phyloP scores from a whole-genome alignment of 768 basidiomycete species.

The Suillus subaureus region DNA sequence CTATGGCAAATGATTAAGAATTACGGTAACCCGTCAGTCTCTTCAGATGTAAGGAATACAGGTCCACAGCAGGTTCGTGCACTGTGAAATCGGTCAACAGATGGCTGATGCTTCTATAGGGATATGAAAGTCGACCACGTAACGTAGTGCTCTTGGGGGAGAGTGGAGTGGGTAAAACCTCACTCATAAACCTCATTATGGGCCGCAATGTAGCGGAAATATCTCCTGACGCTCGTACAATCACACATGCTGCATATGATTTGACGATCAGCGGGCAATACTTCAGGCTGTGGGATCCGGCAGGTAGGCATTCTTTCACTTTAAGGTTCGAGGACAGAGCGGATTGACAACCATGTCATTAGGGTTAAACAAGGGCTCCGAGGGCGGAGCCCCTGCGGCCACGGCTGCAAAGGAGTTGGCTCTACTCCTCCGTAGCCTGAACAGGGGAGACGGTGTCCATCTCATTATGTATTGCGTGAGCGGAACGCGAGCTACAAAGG shows the following conservation, averaged over 20 bases:
- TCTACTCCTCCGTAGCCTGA: no score
- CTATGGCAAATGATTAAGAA: no score
- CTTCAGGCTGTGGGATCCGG: constrained; percentile 35
- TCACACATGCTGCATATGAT: constrained; percentile 27
- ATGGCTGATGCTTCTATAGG: not conserved
- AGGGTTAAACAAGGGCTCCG: constrained; percentile 36
- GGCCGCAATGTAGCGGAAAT: constrained; percentile 29
- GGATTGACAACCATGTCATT: not conserved
- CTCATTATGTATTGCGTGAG: no score
- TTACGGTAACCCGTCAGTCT: no score
- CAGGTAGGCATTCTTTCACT: constrained; percentile 17
- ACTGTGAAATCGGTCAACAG: not conserved
- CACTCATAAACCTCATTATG: constrained; percentile 43
- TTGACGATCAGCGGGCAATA: constrained; percentile 20
- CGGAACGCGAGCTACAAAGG: no score
- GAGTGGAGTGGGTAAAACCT: constrained; percentile 44
- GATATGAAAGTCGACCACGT: not conserved
- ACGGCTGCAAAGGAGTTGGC: no score
- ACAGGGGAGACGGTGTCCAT: no score
- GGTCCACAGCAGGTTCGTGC: no score
- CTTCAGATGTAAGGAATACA: no score
- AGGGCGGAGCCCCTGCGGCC: constrained; percentile 25
- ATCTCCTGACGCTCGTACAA: constrained; percentile 37
- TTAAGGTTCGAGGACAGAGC: not conserved
- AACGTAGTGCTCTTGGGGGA: constrained; percentile 49